phyloP scores from a whole-genome alignment of 306 rosid genomes.

The Prunus mume region DNA sequence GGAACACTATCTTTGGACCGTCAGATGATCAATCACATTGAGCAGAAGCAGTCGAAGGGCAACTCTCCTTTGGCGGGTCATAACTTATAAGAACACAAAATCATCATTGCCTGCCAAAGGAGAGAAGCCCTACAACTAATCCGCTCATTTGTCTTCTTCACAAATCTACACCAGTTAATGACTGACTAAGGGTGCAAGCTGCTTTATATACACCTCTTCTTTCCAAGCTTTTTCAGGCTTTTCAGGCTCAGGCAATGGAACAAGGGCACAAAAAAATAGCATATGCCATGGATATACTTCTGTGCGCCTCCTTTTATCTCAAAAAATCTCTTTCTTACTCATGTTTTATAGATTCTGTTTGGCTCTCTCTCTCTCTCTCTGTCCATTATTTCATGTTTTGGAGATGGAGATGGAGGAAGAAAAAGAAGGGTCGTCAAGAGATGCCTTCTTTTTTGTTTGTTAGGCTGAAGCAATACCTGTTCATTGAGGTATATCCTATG shows the following conservation, averaged over 20 bases:
- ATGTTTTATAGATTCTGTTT: slow-evolving; percentile 13
- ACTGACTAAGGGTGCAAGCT: neutral
- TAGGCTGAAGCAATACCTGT: slow-evolving; percentile 8
- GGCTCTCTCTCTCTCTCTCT: slow-evolving; percentile 14
- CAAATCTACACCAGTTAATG: neutral
- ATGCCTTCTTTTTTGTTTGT: slow-evolving; percentile 30
- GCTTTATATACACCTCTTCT: neutral
- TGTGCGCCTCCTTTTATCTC: slow-evolving; percentile 11
- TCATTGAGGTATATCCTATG: slow-evolving; percentile 40
- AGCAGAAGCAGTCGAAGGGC: slow-evolving; percentile 68
- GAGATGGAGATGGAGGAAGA: slow-evolving; percentile 7
- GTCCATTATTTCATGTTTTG: neutral
- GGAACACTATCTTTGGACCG: neutral
- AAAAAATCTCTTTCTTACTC: slow-evolving; percentile 8
- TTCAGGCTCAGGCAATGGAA: neutral
- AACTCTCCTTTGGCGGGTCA: slow-evolving; percentile 89
- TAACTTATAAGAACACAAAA: neutral
- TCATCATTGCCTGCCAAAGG: slow-evolving; percentile 48
- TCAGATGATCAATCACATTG: slow-evolving; percentile 8
- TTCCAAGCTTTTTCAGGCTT: neutral
- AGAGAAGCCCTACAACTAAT: slow-evolving; percentile 60
- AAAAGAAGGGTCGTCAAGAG: slow-evolving; percentile 11
- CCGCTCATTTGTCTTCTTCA: slow-evolving; percentile 30
- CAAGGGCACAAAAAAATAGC: slow-evolving; percentile 12
- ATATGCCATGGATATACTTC: slow-evolving; percentile 62